Evolutionary conservation across 257 asterid species (phyloP).

Genomic region (Solanum chiquidenum): DNA sequence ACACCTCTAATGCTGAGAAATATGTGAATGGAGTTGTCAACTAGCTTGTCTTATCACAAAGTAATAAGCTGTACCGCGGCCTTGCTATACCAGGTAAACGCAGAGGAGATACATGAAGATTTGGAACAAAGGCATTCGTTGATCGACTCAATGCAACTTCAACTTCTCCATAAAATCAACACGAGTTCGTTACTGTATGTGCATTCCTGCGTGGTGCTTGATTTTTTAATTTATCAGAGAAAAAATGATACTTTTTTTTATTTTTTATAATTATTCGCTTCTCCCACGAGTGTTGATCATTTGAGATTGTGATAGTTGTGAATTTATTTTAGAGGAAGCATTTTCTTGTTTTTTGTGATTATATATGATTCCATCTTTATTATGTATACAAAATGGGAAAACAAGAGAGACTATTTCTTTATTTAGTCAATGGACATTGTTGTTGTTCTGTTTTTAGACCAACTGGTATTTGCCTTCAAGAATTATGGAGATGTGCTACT

Average conservation of each 20-base stretch:
- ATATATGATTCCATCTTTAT: neutral
- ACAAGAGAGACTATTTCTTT: neutral
- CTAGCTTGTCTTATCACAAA: neutral
- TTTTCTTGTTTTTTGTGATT: neutral
- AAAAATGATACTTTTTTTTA: neutral
- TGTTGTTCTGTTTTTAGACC: neutral
- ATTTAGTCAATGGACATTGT: neutral
- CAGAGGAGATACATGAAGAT: neutral
- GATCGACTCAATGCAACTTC: neutral
- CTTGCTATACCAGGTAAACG: neutral
- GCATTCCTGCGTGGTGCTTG: neutral
- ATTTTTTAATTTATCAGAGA: neutral
- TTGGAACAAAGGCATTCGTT: neutral
- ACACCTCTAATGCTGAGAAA: conserved; percentile 11
- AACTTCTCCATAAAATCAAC: neutral
- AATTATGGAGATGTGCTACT: neutral
- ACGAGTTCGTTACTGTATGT: neutral
- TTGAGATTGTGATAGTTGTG: neutral
- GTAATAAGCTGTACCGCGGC: neutral
- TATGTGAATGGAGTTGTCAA: conserved; percentile 18
- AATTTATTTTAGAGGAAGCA: neutral
- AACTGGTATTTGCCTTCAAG: neutral
- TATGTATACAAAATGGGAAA: neutral
- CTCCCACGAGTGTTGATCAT: neutral
- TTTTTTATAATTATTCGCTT: neutral